Base-by-base conservation (phyloP, 495 filamentous ascomycete genomes). In the Penicillium steckii region DNA sequence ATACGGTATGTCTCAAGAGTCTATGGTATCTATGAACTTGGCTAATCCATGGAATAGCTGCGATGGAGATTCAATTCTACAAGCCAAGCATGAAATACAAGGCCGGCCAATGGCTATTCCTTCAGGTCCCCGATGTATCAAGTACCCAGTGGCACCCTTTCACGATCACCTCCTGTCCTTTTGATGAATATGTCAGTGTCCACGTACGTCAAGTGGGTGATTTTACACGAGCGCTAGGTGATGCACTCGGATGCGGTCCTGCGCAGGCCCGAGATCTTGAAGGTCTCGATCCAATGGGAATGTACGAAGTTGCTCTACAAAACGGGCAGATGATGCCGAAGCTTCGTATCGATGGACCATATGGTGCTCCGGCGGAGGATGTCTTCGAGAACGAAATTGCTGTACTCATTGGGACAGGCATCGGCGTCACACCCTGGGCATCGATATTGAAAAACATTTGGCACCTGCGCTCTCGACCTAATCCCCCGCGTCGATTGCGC, bases 21-120 rank as follows among this genome's bases (percentile, higher is more conserved):
- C 38, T 19, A 22, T 41, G 8, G 10, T 41, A n/a, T 12, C 5
- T 41, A 12, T n/a, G 5, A 12, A n/a, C 38, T n/a, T n/a, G n/a
- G n/a, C n/a, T 41, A 23, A 41, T 17, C 27, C 12, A 26, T 8
- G 21, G 9, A 23, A n/a, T 40, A 93, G 92, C 93, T 65, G 92
- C 91, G 46, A 89, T 97, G 69, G 94, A 99, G 69, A 92, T 99
- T 59, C 94, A 99, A 69, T 97, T 99, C 66, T 79, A 78, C 60
- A 99, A 97, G 68, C 89, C 92, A 8, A 90, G 87, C 53, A 95
- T 99, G 88, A 91, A 86, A 60, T 99, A 99, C 82, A 97, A 97
- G 79, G 84, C 95, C 19, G 94, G 94, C 29, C 94, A 99, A 69
- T 99, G 92, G 90, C 82, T 97, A 17, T 96, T 97, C 75, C 75